Percentiles rank a stretch among this genome's conserved stretches.
phyloP scores from a whole-genome alignment of 2,329 filamentous ascomycete species.

The Clonostachys rhizophaga region DNA sequence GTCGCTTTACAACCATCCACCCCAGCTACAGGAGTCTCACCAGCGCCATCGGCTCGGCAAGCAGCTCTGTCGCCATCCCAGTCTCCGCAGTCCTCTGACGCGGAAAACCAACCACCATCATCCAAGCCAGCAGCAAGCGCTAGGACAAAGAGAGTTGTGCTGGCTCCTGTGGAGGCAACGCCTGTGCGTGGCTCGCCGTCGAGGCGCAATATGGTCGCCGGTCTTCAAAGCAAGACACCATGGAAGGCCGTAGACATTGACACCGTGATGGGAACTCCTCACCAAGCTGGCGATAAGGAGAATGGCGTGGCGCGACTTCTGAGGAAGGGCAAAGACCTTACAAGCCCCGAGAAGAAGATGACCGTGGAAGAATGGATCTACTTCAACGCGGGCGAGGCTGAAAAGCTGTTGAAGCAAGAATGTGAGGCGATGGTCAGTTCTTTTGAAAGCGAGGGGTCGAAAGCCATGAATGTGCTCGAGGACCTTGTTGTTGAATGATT shows the following conservation, averaged over 20 bases:
- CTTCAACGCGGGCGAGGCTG: constrained; percentile 73
- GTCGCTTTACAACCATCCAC: constrained; percentile 1
- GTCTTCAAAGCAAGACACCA: constrained; percentile 50
- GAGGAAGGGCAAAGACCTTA: constrained; percentile 56
- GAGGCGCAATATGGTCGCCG: constrained; percentile 51
- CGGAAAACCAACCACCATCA: constrained; percentile 74
- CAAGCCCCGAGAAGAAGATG: constrained; percentile 79
- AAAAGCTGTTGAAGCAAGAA: constrained; percentile 72
- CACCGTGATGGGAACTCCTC: constrained; percentile 50
- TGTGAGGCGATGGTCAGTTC: constrained; percentile 78
- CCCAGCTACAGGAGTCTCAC: not conserved
- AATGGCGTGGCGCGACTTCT: constrained; percentile 45
- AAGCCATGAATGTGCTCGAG: constrained; percentile 74
- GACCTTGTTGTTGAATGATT: constrained; percentile 57
- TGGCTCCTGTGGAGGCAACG: constrained; percentile 40
- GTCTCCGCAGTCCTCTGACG: constrained; percentile 73
- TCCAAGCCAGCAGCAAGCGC: constrained; percentile 48
- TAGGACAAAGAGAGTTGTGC: constrained; percentile 37
- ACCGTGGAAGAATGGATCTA: constrained; percentile 91
- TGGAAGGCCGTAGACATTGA: constrained; percentile 81
- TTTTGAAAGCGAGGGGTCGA: constrained; percentile 79
- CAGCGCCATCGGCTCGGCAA: constrained; percentile 37
- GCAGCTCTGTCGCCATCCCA: constrained; percentile 56
- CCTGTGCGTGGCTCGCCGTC: constrained; percentile 53
- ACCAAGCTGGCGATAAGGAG: constrained; percentile 42